Conservation (phyloP, 306 rosid genomes). For the Ochetophila trinervis region DNA sequence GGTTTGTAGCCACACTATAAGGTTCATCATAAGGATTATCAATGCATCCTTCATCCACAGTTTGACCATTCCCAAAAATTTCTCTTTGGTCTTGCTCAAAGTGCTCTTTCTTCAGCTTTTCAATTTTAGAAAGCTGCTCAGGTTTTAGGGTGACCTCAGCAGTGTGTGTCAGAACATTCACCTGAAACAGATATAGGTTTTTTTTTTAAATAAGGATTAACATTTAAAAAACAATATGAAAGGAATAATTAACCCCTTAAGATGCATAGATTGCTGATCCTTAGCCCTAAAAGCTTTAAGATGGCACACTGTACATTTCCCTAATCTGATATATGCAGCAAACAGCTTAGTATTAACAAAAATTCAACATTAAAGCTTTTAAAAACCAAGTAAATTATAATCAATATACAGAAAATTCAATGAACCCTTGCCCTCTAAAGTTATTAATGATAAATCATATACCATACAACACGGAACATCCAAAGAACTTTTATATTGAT, state of each 20-base stretch:
- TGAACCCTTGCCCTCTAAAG: too few relatives aligned
- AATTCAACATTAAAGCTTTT: neutral
- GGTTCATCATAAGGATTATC: slow-evolving; percentile 12
- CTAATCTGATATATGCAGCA: neutral
- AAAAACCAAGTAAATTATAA: neutral
- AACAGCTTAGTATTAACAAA: neutral
- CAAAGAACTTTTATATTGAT: too few relatives aligned
- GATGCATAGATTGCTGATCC: too few relatives aligned
- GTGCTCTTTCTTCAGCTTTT: slow-evolving; percentile 40
- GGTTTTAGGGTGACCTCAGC: slow-evolving; percentile 35
- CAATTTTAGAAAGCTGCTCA: slow-evolving; percentile 15
- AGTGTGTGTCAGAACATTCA: slow-evolving; percentile 71
- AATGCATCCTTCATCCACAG: neutral
- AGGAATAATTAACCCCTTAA: neutral
- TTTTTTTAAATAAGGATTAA: neutral
- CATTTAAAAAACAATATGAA: neutral
- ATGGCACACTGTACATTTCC: too few relatives aligned
- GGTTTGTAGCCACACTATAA: slow-evolving; percentile 10
- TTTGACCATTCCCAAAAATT: slow-evolving; percentile 26
- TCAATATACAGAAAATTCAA: neutral
- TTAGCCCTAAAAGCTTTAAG: neutral
- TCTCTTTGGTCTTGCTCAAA: slow-evolving; percentile 53
- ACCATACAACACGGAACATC: too few relatives aligned
- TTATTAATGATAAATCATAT: too few relatives aligned
- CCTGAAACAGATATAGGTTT: slow-evolving; percentile 38